Conservation (phyloP, 2,329 filamentous ascomycete genomes). For the Aureobasidium sp. region DNA sequence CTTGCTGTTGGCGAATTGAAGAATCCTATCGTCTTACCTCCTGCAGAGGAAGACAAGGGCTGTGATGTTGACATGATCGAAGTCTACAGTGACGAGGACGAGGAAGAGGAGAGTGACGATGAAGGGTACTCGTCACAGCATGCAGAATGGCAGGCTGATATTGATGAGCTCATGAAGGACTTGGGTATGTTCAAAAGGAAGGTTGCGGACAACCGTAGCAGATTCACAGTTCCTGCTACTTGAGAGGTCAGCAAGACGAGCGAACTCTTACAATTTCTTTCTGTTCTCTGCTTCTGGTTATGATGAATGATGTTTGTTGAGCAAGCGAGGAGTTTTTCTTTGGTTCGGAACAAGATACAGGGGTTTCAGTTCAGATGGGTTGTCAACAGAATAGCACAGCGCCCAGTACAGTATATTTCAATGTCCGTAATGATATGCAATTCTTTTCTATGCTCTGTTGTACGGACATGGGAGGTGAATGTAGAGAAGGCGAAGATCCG, state of each 20-base stretch:
- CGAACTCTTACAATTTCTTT: neutral
- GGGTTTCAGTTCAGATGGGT: neutral
- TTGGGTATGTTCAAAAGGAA: slow-evolving; percentile 75
- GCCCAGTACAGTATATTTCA: neutral
- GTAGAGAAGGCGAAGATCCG: neutral
- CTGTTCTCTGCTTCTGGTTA: neutral
- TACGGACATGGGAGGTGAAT: neutral
- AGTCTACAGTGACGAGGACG: slow-evolving; percentile 34
- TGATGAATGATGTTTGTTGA: neutral
- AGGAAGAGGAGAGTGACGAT: slow-evolving; percentile 42
- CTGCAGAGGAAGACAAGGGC: slow-evolving; percentile 29
- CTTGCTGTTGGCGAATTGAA: slow-evolving; percentile 78
- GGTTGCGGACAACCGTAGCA: slow-evolving; percentile 70
- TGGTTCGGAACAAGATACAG: neutral
- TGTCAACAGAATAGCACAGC: neutral
- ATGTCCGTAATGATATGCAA: neutral
- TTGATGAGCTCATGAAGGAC: slow-evolving; percentile 76
- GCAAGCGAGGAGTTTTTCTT: slow-evolving; percentile 11
- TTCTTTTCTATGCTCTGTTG: neutral
- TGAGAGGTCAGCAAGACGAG: neutral
- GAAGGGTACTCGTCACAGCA: neutral
- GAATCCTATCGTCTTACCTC: slow-evolving; percentile 71
- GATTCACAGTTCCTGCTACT: slow-evolving; percentile 40
- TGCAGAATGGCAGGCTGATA: slow-evolving; percentile 62
- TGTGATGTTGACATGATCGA: slow-evolving; percentile 13